These are phyloP conservation scores for Suillus weaverae DNA, from an alignment of 768 basidiomycete species.

Conservation along the genomic window DNA sequence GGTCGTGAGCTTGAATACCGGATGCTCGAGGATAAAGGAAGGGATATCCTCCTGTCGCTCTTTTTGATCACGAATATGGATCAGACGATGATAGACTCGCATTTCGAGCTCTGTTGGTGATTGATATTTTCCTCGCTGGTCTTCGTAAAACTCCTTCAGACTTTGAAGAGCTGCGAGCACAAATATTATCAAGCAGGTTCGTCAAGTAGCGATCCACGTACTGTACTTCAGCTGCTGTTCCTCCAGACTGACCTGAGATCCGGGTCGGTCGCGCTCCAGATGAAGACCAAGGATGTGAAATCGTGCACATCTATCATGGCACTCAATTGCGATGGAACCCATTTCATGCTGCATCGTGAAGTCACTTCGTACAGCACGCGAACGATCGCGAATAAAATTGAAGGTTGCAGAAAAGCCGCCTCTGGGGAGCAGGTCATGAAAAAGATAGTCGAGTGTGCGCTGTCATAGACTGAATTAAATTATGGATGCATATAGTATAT, in stretches of 20 bases:
- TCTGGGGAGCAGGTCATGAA: conserved; percentile 72
- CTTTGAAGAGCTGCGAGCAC: conserved; percentile 75
- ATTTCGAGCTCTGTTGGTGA: conserved; percentile 92
- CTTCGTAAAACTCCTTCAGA: conserved; percentile 91
- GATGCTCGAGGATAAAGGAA: conserved; percentile 59
- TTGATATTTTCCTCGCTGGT: conserved; percentile 64
- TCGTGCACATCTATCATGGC: conserved; percentile 90
- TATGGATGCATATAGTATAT: conserved; percentile 1
- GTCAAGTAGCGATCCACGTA: conserved; percentile 39
- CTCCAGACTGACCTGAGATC: conserved; percentile 70
- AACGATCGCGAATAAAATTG: conserved; percentile 90
- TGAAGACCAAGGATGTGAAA: conserved; percentile 90
- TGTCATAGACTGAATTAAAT: conserved; percentile 26
- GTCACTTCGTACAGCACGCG: conserved; percentile 87
- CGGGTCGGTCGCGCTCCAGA: conserved; percentile 50
- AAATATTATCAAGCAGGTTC: neutral
- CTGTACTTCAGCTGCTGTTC: conserved; percentile 92
- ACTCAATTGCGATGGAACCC: conserved; percentile 77
- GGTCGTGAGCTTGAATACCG: conserved; percentile 81
- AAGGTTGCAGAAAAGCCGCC: conserved; percentile 71
- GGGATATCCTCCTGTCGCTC: conserved; percentile 79
- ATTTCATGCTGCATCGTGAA: conserved; percentile 91
- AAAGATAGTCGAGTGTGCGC: conserved; percentile 91
- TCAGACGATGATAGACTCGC: conserved; percentile 91
- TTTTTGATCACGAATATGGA: conserved; percentile 83